Evolutionary conservation across 2,329 filamentous ascomycete genomes (phyloP).

Genomic region (Hymenoscyphus fraxineus): DNA sequence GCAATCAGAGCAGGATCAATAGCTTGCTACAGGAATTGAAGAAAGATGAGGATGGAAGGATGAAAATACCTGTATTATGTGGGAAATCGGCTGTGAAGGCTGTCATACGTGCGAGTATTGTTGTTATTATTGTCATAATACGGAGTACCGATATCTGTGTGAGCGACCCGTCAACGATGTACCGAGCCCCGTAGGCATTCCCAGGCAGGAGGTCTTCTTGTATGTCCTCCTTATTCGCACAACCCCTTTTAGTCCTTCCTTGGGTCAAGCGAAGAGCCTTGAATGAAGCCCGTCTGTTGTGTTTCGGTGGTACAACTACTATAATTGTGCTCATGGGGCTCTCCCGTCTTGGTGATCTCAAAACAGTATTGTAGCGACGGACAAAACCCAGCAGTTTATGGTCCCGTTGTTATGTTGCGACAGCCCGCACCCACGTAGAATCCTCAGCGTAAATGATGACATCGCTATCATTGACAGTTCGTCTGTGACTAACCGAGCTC

Average conservation of each 20-base stretch:
- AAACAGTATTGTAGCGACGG: background rate
- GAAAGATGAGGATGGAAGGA: background rate
- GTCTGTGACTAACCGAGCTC: background rate
- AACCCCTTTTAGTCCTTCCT: background rate
- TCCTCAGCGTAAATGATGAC: background rate
- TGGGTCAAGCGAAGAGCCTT: background rate
- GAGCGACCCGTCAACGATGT: background rate
- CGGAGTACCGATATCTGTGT: background rate
- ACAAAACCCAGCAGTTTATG: background rate
- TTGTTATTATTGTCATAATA: background rate
- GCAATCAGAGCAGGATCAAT: background rate
- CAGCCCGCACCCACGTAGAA: background rate
- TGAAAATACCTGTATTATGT: background rate
- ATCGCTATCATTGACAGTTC: background rate
- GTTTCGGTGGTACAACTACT: background rate
- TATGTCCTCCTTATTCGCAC: background rate
- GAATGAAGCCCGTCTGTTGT: background rate
- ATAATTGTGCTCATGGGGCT: background rate
- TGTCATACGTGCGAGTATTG: no score
- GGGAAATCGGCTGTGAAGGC: background rate
- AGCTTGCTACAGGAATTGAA: background rate
- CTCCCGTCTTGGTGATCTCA: background rate
- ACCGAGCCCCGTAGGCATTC: background rate
- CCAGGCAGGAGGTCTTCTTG: background rate
- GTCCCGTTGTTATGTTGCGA: no score